Evolutionary conservation across 2,329 filamentous ascomycete species (phyloP).

Genomic region (Xylariaceae sp.): DNA sequence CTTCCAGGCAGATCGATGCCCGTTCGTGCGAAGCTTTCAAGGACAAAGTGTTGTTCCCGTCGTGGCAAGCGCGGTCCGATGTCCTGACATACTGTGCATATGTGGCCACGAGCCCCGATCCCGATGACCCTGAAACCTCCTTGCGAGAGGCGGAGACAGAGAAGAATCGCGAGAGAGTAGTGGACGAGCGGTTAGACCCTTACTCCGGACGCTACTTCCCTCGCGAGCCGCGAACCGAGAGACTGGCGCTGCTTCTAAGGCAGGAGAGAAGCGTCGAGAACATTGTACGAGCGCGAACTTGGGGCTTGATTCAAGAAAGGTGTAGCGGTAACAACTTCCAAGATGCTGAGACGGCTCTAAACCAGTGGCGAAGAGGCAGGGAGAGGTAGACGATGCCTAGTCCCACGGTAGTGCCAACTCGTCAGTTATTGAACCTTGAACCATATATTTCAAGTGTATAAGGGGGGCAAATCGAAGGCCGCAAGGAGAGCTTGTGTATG

Average conservation of each 20-base stretch:
- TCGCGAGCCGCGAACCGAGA: constrained; percentile 72
- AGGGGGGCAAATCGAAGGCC: no score
- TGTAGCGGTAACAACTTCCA: constrained; percentile 54
- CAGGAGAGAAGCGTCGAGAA: constrained; percentile 72
- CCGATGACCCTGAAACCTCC: constrained; percentile 73
- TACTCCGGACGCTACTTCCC: constrained; percentile 83
- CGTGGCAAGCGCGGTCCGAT: constrained; percentile 78
- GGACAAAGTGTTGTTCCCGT: constrained; percentile 73
- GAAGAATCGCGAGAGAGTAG: constrained; percentile 63
- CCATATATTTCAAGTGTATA: no score
- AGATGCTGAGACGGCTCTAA: constrained; percentile 50
- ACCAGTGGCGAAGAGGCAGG: constrained; percentile 25
- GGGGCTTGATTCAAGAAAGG: constrained; percentile 70
- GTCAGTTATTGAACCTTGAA: no score
- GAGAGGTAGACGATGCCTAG: constrained; percentile 8
- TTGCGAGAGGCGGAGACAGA: constrained; percentile 65
- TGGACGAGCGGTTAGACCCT: constrained; percentile 87
- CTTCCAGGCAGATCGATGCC: constrained; percentile 51
- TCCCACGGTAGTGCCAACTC: no score
- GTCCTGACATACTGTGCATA: constrained; percentile 84
- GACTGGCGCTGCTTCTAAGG: constrained; percentile 64
- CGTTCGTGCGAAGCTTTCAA: constrained; percentile 67
- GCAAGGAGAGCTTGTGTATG: no score
- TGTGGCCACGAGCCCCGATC: constrained; percentile 82
- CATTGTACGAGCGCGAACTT: constrained; percentile 76